These are phyloP conservation scores for Penicillium griseofulvum DNA, from an alignment of 2,329 filamentous ascomycete genomes.

Conservation along the genomic window DNA sequence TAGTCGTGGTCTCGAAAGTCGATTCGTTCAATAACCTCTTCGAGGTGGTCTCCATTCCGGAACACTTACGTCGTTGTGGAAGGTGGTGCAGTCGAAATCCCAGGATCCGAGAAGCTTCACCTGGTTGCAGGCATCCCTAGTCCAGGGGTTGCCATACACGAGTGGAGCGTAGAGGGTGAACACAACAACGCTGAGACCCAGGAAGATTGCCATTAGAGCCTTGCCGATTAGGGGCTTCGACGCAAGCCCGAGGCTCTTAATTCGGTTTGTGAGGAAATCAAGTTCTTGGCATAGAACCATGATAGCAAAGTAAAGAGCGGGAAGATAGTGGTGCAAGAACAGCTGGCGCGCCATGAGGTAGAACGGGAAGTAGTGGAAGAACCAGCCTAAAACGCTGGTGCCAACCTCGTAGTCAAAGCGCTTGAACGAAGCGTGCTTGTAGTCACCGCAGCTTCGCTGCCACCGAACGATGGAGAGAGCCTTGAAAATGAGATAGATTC, in stretches of 20 bases:
- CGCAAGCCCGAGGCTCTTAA: conserved; percentile 65
- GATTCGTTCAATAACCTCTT: conserved; percentile 26
- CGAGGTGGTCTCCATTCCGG: conserved; percentile 31
- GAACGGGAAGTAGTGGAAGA: conserved; percentile 98
- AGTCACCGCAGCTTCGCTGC: conserved; percentile 91
- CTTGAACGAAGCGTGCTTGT: conserved; percentile 78
- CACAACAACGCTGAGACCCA: conserved; percentile 69
- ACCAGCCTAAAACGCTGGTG: conserved; percentile 86
- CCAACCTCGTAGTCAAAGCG: conserved; percentile 98
- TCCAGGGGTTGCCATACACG: conserved; percentile 93
- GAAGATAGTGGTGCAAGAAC: conserved; percentile 98
- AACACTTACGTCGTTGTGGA: conserved; percentile 76
- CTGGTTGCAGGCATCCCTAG: conserved; percentile 76
- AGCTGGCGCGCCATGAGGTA: conserved; percentile 97
- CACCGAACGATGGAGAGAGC: conserved; percentile 82
- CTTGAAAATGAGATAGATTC: conserved; percentile 79
- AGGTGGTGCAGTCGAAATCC: conserved; percentile 98
- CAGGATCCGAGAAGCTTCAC: conserved; percentile 85
- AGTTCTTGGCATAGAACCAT: conserved; percentile 84
- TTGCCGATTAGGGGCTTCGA: conserved; percentile 72
- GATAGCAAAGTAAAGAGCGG: conserved; percentile 91
- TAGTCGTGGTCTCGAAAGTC: conserved; percentile 21
- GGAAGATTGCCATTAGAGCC: conserved; percentile 68
- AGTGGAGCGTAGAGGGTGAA: conserved; percentile 87
- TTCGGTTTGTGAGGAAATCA: conserved; percentile 76